Evolutionary conservation across 768 basidiomycete species (phyloP).

Genomic region (Lactifluus piperatus): DNA sequence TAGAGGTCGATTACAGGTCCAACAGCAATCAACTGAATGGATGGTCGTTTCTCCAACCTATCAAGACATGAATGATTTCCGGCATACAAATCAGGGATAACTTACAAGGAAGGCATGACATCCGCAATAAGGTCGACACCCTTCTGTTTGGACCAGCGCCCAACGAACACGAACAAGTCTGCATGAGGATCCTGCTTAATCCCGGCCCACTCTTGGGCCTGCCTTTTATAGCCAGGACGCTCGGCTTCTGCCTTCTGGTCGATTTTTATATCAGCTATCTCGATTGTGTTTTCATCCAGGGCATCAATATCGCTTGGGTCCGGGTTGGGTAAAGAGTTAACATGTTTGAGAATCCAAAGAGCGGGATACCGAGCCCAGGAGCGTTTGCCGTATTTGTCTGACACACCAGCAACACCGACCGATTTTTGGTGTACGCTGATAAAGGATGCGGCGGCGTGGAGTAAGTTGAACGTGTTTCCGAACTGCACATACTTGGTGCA

Average conservation of each 20-base stretch:
- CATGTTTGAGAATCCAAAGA: constrained; percentile 91
- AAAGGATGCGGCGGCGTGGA: constrained; percentile 88
- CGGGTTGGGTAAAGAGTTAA: constrained; percentile 91
- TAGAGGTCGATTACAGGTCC: constrained; percentile 95
- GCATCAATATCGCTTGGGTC: constrained; percentile 94
- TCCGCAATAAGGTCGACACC: constrained; percentile 97
- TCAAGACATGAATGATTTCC: constrained; percentile 7
- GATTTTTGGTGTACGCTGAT: constrained; percentile 91
- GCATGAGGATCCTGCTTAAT: constrained; percentile 86
- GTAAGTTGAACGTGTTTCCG: constrained; percentile 93
- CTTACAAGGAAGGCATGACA: constrained; percentile 82
- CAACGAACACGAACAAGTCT: constrained; percentile 92
- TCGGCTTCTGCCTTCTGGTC: constrained; percentile 81
- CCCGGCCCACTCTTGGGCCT: constrained; percentile 92
- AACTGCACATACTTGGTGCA: constrained; percentile 98
- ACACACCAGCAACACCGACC: constrained; percentile 91
- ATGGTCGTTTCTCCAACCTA: constrained; percentile 78
- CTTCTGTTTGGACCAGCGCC: constrained; percentile 97
- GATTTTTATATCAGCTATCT: constrained; percentile 63
- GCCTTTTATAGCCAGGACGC: constrained; percentile 83
- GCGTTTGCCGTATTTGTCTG: constrained; percentile 96
- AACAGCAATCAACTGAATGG: constrained; percentile 80
- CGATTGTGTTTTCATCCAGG: constrained; percentile 67
- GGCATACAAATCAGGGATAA: constrained; percentile 20
- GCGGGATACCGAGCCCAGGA: constrained; percentile 96